These are phyloP conservation scores for Adiantum capillusveneris DNA, from an alignment of 75 land plant species.

Conservation along the genomic window DNA sequence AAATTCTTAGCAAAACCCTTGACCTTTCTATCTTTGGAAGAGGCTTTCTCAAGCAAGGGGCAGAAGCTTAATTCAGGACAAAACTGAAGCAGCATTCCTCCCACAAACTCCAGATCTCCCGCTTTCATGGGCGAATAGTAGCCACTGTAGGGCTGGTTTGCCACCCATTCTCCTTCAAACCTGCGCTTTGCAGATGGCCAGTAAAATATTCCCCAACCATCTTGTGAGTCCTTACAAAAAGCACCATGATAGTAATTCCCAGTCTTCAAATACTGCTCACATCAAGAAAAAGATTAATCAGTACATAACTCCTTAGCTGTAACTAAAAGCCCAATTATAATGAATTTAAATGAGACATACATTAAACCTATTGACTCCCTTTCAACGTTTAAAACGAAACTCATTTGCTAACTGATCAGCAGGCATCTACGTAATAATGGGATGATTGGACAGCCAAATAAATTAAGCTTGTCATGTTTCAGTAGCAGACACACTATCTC, in stretches of 20 bases:
- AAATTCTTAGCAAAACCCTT: too few species aligned
- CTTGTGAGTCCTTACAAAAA: slow-evolving; percentile 12
- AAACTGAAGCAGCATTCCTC: neutral
- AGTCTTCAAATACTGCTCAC: slow-evolving; percentile 4
- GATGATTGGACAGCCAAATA: too few species aligned
- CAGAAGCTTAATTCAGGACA: neutral
- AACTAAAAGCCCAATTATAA: too few species aligned
- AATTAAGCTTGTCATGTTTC: too few species aligned
- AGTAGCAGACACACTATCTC: too few species aligned
- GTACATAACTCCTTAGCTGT: too few species aligned
- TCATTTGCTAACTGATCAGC: too few species aligned
- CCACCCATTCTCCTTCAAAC: slow-evolving; percentile 19
- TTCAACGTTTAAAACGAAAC: too few species aligned
- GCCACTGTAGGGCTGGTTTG: slow-evolving; percentile 8
- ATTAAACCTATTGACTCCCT: too few species aligned
- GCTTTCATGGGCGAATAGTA: slow-evolving; percentile 3
- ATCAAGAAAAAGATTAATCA: too few species aligned
- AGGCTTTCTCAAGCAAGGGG: neutral
- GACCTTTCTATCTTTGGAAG: neutral
- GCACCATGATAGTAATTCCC: slow-evolving; percentile 11
- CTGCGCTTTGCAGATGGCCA: slow-evolving; percentile 8
- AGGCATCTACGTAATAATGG: too few species aligned
- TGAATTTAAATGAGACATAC: too few species aligned
- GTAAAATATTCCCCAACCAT: slow-evolving; percentile 16
- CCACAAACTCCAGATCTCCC: neutral